Percentiles rank a stretch among this genome's conserved stretches.
phyloP scores from a whole-genome alignment of 345 rosid genomes.

The Aquilaria malaccensis region DNA sequence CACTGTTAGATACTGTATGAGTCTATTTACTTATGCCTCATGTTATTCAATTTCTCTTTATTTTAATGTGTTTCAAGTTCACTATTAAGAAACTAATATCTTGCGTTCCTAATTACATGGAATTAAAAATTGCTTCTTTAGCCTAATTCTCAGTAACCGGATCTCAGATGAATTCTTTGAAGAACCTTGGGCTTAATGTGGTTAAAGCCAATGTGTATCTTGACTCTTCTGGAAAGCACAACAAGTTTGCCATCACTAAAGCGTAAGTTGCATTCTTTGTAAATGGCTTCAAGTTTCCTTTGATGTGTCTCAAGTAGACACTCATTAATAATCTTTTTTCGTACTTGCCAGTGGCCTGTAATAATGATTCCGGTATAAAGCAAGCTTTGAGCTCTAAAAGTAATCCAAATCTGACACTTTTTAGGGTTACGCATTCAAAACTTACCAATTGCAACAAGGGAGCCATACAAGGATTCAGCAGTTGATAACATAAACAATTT shows the following conservation, averaged over 20 bases:
- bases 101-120: neutral
- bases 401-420: too few relatives aligned
- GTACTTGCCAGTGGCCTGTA: neutral
- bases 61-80: neutral
- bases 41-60: constrained; percentile 2
- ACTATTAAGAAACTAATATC: neutral
- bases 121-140: constrained; percentile 1
- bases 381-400: too few relatives aligned
- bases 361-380: neutral
- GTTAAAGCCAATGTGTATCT: constrained; percentile 83
- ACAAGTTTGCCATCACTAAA: constrained; percentile 74
- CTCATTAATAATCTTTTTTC: constrained; percentile 1
- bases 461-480: too few relatives aligned
- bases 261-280: constrained; percentile 43
- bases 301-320: neutral
- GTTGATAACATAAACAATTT: too few relatives aligned
- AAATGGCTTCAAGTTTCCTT: neutral
- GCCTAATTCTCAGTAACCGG: constrained; percentile 15
- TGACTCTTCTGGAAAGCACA: constrained; percentile 96
- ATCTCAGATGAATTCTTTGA: constrained; percentile 83
- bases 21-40: neutral
- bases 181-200: constrained; percentile 90
- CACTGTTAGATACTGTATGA: constrained; percentile 83
- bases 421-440: too few relatives aligned
- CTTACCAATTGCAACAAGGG: too few relatives aligned